Conservation (phyloP, 495 filamentous ascomycete genomes). For the Cercophora samala region DNA sequence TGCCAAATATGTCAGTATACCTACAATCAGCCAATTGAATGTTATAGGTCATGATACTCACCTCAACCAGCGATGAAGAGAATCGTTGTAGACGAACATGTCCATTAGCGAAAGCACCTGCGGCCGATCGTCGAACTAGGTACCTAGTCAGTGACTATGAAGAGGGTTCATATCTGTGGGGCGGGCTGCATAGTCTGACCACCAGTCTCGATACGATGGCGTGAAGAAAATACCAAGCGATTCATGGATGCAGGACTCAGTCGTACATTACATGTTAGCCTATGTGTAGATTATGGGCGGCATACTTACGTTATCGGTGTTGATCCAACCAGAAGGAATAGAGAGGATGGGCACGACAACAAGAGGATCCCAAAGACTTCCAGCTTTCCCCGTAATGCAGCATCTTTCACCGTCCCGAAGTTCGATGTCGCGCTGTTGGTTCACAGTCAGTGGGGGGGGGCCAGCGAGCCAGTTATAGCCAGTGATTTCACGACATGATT, state of each 20-base stretch:
- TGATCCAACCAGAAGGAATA: slow-evolving; percentile 19
- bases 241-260: slow-evolving; percentile 7
- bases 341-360: slow-evolving; percentile 28
- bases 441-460: slow-evolving; percentile 17
- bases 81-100: slow-evolving; percentile 24
- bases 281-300: not conserved
- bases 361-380: slow-evolving; percentile 27
- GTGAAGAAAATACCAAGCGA: slow-evolving; percentile 36
- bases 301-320: slow-evolving; percentile 8
- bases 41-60: slow-evolving; percentile 12
- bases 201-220: slow-evolving; percentile 33
- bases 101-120: slow-evolving; percentile 22
- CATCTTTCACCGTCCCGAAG: slow-evolving; percentile 27
- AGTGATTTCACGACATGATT: slow-evolving; percentile 28
- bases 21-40: too few species aligned
- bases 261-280: not conserved
- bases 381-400: slow-evolving; percentile 29
- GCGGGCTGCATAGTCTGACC: slow-evolving; percentile 26
- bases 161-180: slow-evolving; percentile 19
- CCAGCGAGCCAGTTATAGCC: slow-evolving; percentile 11
- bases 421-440: slow-evolving; percentile 18
- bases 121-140: slow-evolving; percentile 29
- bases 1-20: too few species aligned
- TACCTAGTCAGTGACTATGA: slow-evolving; percentile 31
- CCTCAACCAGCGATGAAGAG: slow-evolving; percentile 30